phyloP scores from a whole-genome alignment of 202 grass and related monocot species.

The Tripidium arundinaceum region DNA sequence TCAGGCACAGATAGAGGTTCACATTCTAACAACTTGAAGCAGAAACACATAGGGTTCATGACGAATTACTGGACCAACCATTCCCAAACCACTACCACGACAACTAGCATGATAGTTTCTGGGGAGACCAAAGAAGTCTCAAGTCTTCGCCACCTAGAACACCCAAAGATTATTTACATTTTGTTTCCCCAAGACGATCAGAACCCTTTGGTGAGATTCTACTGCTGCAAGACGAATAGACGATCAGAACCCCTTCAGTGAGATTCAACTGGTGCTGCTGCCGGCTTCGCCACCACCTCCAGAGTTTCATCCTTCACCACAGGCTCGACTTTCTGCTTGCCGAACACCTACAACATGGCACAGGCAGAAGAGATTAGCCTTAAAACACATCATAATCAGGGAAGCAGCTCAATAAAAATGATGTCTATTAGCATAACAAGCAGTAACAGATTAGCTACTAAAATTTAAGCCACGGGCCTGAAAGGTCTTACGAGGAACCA shows the following conservation, averaged over 20 bases:
- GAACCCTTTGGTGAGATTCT: conserved; percentile 16
- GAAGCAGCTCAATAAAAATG: neutral
- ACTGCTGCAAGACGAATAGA: neutral
- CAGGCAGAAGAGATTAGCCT: too few relatives aligned
- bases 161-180: conserved; percentile 16
- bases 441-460: conserved; percentile 24
- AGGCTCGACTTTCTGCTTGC: conserved; percentile 26
- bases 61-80: neutral
- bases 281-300: neutral
- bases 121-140: neutral
- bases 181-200: neutral
- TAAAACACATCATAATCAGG: neutral
- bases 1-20: neutral
- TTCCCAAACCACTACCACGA: neutral
- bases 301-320: neutral
- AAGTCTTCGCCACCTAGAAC: neutral
- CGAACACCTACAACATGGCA: neutral
- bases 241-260: conserved; percentile 25
- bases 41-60: neutral
- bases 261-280: neutral
- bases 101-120: neutral
- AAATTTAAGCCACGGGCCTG: neutral
- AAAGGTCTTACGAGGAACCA: too few relatives aligned
- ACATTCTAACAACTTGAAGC: neutral
- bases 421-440: neutral